A percentile compares a stretch with the other conserved stretches of the same genome.
Evolutionary conservation across 2,329 filamentous ascomycete genomes (phyloP).

Genomic region (Neonectria sp.): DNA sequence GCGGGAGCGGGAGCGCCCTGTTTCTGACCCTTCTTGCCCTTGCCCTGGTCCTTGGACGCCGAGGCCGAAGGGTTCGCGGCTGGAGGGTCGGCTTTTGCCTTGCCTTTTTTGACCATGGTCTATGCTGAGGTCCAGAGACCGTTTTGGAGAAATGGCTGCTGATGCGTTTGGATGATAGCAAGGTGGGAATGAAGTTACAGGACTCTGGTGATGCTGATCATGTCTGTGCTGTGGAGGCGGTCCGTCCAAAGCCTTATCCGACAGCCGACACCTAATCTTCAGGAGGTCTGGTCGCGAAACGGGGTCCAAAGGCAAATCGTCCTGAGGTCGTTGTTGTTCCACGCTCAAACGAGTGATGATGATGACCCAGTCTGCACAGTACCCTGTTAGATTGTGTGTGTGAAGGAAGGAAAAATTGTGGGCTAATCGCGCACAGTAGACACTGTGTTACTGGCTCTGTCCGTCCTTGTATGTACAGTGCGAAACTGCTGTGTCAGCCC

Average conservation of each 20-base stretch:
- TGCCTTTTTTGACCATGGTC: conserved; percentile 68
- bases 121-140: conserved; percentile 22
- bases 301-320: neutral
- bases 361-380: neutral
- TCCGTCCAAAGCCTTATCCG: neutral
- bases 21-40: conserved; percentile 59
- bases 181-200: neutral
- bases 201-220: neutral
- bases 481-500: conserved; percentile 4
- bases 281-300: too few species aligned
- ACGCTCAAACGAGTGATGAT: conserved; percentile 2
- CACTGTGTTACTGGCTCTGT: conserved; percentile 9
- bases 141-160: conserved; percentile 14
- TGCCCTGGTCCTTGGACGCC: conserved; percentile 60
- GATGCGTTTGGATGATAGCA: neutral
- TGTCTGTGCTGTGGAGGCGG: conserved; percentile 1
- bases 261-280: too few species aligned
- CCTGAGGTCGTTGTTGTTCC: neutral
- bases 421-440: conserved; percentile 24
- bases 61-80: conserved; percentile 50
- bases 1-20: conserved; percentile 44
- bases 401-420: conserved; percentile 17
- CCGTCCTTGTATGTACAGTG: neutral
- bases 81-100: conserved; percentile 63
- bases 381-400: conserved; percentile 19